A percentile compares a stretch with the other conserved stretches of the same genome.
Evolutionary conservation across 495 filamentous ascomycete species (phyloP).

Genomic region (Rostrohypoxylon terebratum): DNA sequence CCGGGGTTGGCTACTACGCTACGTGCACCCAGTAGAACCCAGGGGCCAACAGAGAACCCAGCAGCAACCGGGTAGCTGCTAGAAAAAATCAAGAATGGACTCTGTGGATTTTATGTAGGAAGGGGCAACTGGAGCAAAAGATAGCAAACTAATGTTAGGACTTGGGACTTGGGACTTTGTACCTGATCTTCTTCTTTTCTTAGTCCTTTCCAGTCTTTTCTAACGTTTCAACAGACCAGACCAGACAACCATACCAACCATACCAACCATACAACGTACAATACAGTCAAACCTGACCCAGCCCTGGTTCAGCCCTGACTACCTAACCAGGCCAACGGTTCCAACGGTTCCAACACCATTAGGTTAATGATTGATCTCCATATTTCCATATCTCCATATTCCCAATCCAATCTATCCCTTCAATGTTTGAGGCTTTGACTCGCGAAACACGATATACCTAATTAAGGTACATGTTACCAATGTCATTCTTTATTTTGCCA

Average conservation of each 20-base stretch:
- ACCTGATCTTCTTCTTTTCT: constrained; percentile 12
- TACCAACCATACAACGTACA: too few species aligned
- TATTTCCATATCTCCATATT: constrained; percentile 13
- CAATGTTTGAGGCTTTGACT: background rate
- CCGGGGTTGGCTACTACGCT: constrained; percentile 27
- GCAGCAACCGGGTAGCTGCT: background rate
- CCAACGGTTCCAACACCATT: constrained; percentile 2
- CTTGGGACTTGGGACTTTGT: background rate
- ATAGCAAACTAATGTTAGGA: too few species aligned
- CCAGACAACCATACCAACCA: background rate
- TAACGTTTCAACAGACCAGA: background rate
- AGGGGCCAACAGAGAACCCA: constrained; percentile 17
- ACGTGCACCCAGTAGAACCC: constrained; percentile 12
- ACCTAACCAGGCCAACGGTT: background rate
- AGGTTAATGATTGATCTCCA: background rate
- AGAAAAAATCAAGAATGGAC: constrained; percentile 35
- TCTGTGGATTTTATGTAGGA: background rate
- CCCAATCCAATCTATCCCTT: background rate
- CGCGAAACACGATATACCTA: constrained; percentile 17
- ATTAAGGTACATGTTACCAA: constrained; percentile 38
- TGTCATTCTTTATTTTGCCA: constrained; percentile 44
- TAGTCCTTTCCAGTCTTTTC: constrained; percentile 7
- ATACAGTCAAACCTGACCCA: background rate
- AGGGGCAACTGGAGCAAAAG: constrained; percentile 11
- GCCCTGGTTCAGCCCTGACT: too few species aligned